Evolutionary conservation across 2,329 filamentous ascomycete species (phyloP).

Genomic region (Curvularia sp.): DNA sequence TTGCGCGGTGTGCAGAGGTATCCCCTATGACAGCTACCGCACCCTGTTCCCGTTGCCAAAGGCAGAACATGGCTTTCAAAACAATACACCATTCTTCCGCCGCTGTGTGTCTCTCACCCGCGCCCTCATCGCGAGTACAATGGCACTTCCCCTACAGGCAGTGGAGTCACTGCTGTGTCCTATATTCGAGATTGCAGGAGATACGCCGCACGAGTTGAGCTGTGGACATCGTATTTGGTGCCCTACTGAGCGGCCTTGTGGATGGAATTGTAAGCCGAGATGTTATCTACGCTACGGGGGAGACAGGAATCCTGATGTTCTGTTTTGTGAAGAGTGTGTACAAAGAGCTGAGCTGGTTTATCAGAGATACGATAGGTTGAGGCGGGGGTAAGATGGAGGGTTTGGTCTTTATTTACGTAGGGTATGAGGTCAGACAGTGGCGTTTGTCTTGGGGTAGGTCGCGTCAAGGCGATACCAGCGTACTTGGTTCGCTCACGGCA

Average conservation of each 20-base stretch:
- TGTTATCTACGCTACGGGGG: too few relatives aligned
- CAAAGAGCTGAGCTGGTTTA: slow-evolving; percentile 20
- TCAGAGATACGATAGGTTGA: slow-evolving; percentile 9
- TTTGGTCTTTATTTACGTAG: background rate
- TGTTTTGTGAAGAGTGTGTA: slow-evolving; percentile 26
- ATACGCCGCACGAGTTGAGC: slow-evolving; percentile 15
- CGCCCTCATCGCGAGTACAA: slow-evolving; percentile 8
- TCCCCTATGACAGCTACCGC: slow-evolving; percentile 22
- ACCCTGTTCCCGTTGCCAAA: background rate
- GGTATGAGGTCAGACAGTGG: background rate
- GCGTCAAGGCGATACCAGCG: background rate
- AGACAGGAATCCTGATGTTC: slow-evolving; percentile 3
- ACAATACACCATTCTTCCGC: background rate
- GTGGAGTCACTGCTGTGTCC: slow-evolving; percentile 5
- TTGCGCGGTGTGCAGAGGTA: slow-evolving; percentile 26
- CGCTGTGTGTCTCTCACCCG: slow-evolving; percentile 21
- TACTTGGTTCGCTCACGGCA: background rate
- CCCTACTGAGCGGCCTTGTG: slow-evolving; percentile 10
- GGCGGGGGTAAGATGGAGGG: background rate
- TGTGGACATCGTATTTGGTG: slow-evolving; percentile 28
- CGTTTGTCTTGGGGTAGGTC: background rate
- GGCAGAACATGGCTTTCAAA: background rate
- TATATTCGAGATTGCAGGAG: background rate
- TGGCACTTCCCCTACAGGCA: background rate
- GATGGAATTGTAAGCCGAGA: slow-evolving; percentile 17